A percentile compares a stretch with the other conserved stretches of the same genome.
Evolutionary conservation across 2,329 filamentous ascomycete species (phyloP).

Genomic region (Calonectria fujianensis): DNA sequence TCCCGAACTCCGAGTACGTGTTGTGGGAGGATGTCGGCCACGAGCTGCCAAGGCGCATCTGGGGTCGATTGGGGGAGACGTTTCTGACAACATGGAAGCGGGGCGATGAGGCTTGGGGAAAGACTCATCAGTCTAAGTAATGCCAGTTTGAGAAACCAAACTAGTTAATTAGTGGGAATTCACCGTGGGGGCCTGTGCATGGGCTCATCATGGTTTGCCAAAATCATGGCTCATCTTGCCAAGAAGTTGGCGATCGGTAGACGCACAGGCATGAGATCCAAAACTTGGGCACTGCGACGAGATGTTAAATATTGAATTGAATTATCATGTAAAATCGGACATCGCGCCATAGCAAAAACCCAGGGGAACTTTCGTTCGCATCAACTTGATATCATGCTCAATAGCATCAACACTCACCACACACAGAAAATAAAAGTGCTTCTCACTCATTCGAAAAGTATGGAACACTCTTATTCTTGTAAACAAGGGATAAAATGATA

Average conservation of each 20-base stretch:
- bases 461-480: no score
- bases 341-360: background rate
- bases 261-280: background rate
- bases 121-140: background rate
- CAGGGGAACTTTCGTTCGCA: no score
- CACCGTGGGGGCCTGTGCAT: background rate
- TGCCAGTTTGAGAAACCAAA: background rate
- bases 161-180: background rate
- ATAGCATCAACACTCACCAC: no score
- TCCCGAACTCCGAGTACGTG: conserved; percentile 50
- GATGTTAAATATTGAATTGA: background rate
- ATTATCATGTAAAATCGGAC: background rate
- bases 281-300: no score
- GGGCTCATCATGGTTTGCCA: background rate
- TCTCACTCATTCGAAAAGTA: no score
- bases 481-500: background rate
- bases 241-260: background rate
- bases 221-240: background rate
- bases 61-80: conserved; percentile 29
- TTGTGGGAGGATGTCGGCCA: conserved; percentile 50
- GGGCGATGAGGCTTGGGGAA: conserved; percentile 32
- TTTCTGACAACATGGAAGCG: conserved; percentile 40
- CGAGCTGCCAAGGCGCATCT: conserved; percentile 45
- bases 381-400: background rate
- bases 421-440: no score